Percentiles rank a stretch among this genome's conserved stretches.
These are phyloP conservation scores for Penicillium subrubescens DNA, from an alignment of 495 filamentous ascomycete species.

Conservation along the genomic window DNA sequence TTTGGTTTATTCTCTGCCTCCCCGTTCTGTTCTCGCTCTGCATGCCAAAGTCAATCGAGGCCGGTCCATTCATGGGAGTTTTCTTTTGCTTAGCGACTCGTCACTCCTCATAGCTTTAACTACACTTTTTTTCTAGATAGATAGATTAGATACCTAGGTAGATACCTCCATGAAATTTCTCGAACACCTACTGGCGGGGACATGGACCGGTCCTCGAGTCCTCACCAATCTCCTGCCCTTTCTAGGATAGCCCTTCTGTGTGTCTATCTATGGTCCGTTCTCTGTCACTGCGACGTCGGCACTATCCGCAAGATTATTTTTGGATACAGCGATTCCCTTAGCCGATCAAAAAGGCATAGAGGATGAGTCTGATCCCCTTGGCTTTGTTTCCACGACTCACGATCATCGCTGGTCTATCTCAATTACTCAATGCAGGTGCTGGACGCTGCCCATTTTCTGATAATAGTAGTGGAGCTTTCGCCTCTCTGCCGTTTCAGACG, in stretches of 20 bases:
- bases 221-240: constrained; percentile 2
- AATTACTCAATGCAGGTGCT: background rate
- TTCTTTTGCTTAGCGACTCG: constrained; percentile 9
- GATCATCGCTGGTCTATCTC: background rate
- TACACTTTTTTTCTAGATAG: constrained; percentile 23
- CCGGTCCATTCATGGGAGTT: constrained; percentile 9
- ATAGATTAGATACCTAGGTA: constrained; percentile 34
- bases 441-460: background rate
- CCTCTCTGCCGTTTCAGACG: background rate
- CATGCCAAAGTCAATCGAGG: constrained; percentile 16
- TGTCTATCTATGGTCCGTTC: background rate
- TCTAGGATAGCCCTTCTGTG: background rate
- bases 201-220: background rate
- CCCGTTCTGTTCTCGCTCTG: constrained; percentile 4
- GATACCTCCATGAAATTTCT: constrained; percentile 3
- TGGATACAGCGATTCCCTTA: constrained; percentile 3
- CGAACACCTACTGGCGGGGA: background rate
- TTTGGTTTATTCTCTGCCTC: background rate
- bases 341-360: background rate
- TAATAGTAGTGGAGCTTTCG: background rate
- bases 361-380: background rate
- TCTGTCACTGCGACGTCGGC: constrained; percentile 2
- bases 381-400: background rate
- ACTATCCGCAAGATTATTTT: constrained; percentile 8
- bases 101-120: constrained; percentile 1